These are phyloP conservation scores for Neobulgaria alba DNA, from an alignment of 2,329 filamentous ascomycete genomes.

Conservation along the genomic window DNA sequence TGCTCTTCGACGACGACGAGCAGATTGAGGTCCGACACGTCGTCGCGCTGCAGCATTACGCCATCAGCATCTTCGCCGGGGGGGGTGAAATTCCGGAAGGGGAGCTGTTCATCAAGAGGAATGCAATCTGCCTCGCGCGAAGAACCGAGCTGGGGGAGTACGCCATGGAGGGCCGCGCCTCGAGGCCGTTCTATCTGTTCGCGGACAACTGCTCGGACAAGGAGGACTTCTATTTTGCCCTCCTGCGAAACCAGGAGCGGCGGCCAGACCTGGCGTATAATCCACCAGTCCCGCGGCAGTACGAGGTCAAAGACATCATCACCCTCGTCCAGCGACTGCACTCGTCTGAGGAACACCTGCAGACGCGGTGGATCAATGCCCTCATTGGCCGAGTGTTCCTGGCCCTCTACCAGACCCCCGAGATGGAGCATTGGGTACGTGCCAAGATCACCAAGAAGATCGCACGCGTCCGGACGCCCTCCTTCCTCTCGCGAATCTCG, in stretches of 20 bases:
- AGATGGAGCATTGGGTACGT: constrained; percentile 70
- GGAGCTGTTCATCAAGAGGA: constrained; percentile 92
- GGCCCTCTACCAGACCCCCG: constrained; percentile 73
- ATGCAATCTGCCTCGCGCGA: constrained; percentile 74
- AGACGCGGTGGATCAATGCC: constrained; percentile 91
- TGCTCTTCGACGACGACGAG: constrained; percentile 94
- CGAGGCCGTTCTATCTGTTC: constrained; percentile 88
- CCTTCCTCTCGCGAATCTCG: constrained; percentile 78
- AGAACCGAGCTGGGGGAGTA: constrained; percentile 46
- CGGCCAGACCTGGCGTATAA: constrained; percentile 46
- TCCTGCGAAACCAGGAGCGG: constrained; percentile 76
- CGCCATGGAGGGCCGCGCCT: constrained; percentile 46
- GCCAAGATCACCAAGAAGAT: constrained; percentile 95
- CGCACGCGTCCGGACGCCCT: constrained; percentile 81
- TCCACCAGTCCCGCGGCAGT: constrained; percentile 63
- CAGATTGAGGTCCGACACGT: constrained; percentile 95
- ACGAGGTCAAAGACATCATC: constrained; percentile 80
- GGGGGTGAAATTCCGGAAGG: constrained; percentile 74
- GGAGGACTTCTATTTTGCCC: constrained; percentile 94
- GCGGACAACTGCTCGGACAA: constrained; percentile 94
- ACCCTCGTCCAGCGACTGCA: constrained; percentile 84
- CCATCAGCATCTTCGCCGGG: constrained; percentile 76
- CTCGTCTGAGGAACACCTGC: constrained; percentile 81
- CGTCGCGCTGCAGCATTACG: constrained; percentile 82
- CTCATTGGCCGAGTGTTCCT: constrained; percentile 83